phyloP scores from a whole-genome alignment of 768 basidiomycete genomes.

The Tulasnella sp. region DNA sequence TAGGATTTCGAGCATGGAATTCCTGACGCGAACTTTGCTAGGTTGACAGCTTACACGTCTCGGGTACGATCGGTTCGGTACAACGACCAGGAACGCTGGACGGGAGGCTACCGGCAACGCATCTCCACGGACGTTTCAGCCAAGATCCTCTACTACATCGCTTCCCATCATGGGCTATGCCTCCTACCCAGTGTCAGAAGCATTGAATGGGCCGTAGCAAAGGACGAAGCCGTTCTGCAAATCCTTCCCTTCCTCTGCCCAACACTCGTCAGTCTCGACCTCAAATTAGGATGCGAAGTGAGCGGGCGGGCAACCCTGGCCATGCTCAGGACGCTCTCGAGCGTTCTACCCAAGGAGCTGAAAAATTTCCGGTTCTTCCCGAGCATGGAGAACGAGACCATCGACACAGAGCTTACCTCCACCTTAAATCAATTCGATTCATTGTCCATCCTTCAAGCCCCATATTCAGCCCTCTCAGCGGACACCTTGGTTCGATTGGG shows the following conservation, averaged over 20 bases:
- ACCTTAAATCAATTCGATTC: not conserved
- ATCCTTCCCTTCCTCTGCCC: not conserved
- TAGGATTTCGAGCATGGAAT: not conserved
- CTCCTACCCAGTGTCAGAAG: not conserved
- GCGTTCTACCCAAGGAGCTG: not conserved
- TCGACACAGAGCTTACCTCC: not conserved
- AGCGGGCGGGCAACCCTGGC: not conserved
- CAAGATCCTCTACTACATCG: constrained; percentile 1
- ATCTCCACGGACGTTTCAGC: constrained; percentile 1
- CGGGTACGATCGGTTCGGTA: constrained; percentile 1
- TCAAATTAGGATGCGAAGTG: not conserved
- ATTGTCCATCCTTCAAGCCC: not conserved
- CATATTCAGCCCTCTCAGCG: not conserved
- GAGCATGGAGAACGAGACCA: not conserved
- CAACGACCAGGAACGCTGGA: constrained; percentile 1
- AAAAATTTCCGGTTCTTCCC: not conserved
- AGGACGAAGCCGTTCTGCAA: not conserved
- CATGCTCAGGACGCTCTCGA: constrained; percentile 8
- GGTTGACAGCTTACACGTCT: not conserved
- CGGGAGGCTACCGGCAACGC: not conserved
- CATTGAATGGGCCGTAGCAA: not conserved
- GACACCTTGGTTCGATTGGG: not conserved
- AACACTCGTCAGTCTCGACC: not conserved
- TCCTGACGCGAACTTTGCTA: not conserved
- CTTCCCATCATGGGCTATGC: not conserved